Evolutionary conservation across 2,329 filamentous ascomycete genomes (phyloP), one percentile per base, ranked within the genome.

Genomic region (Cercospora beticola): DNA sequence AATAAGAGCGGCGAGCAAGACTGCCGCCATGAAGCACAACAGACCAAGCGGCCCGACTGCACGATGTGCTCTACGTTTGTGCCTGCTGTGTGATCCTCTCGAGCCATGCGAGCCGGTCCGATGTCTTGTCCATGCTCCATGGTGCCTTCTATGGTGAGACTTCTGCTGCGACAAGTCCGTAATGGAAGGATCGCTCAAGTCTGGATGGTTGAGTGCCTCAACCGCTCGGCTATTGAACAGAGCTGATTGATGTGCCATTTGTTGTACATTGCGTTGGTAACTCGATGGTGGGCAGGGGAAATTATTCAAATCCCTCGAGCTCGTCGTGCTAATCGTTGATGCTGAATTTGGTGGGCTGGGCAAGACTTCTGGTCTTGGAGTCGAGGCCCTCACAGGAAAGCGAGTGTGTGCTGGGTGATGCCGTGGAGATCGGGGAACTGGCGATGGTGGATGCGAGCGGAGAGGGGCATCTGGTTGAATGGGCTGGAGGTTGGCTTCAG

Each of bases 151-250:
- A 36, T 70, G 68, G 7, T 59, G 64, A 66, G 76, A 76, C 36
- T 76, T 74, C 49, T 76, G 73, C 43, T 59, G 59, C 18, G 74
- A 65, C 23, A 78, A 68, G n/a, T 70, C 54, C 8, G 73, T 73
- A 23, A 78, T 52, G 2, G 73, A 74, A 14, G 72, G 69, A 43
- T 75, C 72, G 62, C 68, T 76, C 59, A 78, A 61, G 60, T 78
- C 76, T 8, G 77, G 76, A 69, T 78, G 77, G 18, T 72, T 64
- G 59, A 77, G 70, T 4, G 75, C 73, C 14, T 73, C 72, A 10
- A 73, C 69, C n/a, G 72, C 73, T 67, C 75, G 65, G 9, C 68
- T 74, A 67, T 76, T 75, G 71, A 74, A 77, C 40, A 74, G 40
- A 3, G 69, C 69, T 8, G 75, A 76, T 60, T 75, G 75, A 33